Evolutionary conservation across 2,329 filamentous ascomycete species (phyloP), one percentile per base, ranked within the genome.

Genomic region (Diaporthe caulivora): DNA sequence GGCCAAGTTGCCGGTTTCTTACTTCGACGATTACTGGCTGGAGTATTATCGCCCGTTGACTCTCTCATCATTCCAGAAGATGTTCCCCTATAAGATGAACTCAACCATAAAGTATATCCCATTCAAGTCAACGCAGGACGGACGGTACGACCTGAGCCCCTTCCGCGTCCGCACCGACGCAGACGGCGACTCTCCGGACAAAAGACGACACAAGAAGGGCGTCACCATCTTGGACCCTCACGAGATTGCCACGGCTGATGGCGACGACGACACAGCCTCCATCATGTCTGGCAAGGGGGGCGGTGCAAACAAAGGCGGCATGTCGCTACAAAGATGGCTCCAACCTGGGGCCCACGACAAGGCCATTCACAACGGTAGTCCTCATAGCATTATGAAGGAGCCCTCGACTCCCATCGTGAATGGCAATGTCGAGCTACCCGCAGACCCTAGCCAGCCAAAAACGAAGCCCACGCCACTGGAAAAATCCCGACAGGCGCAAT

Each of bases 21-120:
- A 89, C 74, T 95, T 94, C 74, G 96, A 98, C 80, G 95, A 98
- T 82, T 99, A 98, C 82, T 99, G 97, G 97, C 87, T 97, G 10
- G 97, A 99, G 81, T 98, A 98, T 82, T 99, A 99, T 81, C 92
- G 95, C 18, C 97, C 97, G 0, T 88, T 94, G 10, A 94, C 94
- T 0, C 85, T 98, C 1, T 98, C 97, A 0, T 97, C 95, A 0
- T 95, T 98, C 77, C 89, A 92, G 18, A 99, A 98, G 80, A 93
- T 98, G 81, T 98, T 98, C 80, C 91, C 95, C 0, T 98, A 94
- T 83, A 95, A 94, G 80, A 94, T 98, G 89, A 97, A 96, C 80
- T 95, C 94, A 0, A 97, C 94, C 5, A 91, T 95, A 76, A 93
- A 93, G 75, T 95, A 96, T 80, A 92, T 96, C 42, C 93, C 94